Base-by-base conservation (phyloP, 1,139 yeast species). In the Lodderomyces margitis region DNA sequence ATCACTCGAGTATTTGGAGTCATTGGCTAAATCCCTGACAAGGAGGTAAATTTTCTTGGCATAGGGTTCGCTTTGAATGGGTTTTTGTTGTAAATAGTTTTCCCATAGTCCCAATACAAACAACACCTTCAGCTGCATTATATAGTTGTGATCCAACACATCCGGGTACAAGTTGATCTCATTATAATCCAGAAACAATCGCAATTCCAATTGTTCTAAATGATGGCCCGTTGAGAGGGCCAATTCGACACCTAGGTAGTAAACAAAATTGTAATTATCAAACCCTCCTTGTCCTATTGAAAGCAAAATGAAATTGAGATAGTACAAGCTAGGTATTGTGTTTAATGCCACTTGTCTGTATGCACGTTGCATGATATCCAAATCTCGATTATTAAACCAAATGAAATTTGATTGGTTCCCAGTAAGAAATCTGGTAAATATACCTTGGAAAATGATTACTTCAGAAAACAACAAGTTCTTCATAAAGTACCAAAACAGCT, bases 211-310 rank as follows among this genome's bases (percentile, higher is more conserved):
- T 3, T 54, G 49, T 46, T 76, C 78, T 21, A 74, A 65, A 38
- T 42, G 53, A 15, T 12, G 42, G n/a, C 36, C 60, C 53, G 48
- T 62, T 4, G 44, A 12, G 10, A 54, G 47, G 46, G 55, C 71
- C 52, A 65, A 41, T 42, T 81, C 87, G 5, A 78, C 46, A 14
- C 79, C 59, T 3, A 80, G 61, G 37, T 74, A 68, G 50, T 78
- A 77, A n/a, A 82, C 80, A 56, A 81, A 83, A 51, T 81, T 82
- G 56, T 80, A 84, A 16, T 79, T 71, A 40, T 82, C 85, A 56
- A 85, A 84, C 1, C 88, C 88, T 1, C 87, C 84, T 32, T 77
- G 74, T 0, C 94, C 92, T 14, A 84, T 72, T 15, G 78, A 68
- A 31, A 77, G 70, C 11, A 83, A 58, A 5, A 83, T 68, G 51